phyloP scores from a whole-genome alignment of 1,284 basidiomycete genomes.

The Ceratobasidium sp. region DNA sequence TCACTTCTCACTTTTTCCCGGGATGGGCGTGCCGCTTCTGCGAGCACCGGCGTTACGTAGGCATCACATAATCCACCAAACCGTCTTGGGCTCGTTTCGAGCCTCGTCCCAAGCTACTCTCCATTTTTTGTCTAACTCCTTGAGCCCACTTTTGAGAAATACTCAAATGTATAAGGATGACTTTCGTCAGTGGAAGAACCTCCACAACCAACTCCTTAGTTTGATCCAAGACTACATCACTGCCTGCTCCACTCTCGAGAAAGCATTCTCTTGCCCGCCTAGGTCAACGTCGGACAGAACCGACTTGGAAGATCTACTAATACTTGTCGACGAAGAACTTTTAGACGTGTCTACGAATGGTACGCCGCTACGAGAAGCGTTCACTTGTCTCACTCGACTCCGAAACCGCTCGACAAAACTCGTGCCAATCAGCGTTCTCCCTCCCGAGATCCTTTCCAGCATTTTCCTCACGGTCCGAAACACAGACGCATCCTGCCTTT shows the following conservation, averaged over 20 bases:
- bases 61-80: too few species aligned
- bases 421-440: not conserved
- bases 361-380: not conserved
- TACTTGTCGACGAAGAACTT: not conserved
- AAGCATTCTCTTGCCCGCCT: not conserved
- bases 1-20: too few species aligned
- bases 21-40: too few species aligned
- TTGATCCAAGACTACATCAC: not conserved
- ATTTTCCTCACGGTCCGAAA: not conserved
- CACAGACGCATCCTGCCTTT: not conserved
- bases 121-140: too few species aligned
- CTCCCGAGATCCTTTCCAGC: not conserved
- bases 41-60: too few species aligned
- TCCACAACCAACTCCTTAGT: not conserved
- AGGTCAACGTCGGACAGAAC: not conserved
- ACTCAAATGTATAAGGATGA: constrained; percentile 5
- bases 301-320: not conserved
- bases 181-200: not conserved
- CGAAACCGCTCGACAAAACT: constrained; percentile 16
- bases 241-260: constrained; percentile 2
- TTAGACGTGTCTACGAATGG: not conserved
- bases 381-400: constrained; percentile 7
- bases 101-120: too few species aligned
- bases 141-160: too few species aligned
- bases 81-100: too few species aligned